Evolutionary conservation across 257 asterid species (phyloP), one percentile per base, ranked within the genome.

Genomic region (Solanum pennellii): DNA sequence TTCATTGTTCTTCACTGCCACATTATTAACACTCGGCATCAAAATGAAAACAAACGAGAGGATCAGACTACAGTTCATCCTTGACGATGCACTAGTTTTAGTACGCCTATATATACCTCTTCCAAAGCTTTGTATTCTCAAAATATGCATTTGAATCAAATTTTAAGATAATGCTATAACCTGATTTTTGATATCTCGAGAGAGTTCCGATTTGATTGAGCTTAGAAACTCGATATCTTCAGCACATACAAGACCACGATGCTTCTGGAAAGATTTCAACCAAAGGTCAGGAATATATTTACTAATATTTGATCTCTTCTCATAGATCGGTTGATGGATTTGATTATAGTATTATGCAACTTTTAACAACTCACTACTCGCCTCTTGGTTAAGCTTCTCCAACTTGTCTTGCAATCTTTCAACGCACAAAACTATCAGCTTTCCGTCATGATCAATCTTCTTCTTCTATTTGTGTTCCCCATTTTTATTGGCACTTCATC

Each of bases 181-280:
- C 99, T 85, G 96, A 94, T 90, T 95, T 90, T 95, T 94, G 90
- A 95, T 96, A 88, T 97, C 98, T 88, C 93, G 90, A 89, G 90
- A 93, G 68, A 94, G 96, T 90, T 95, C 99, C 85, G 92, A 96
- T 92, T 95, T 94, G 80, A 95, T 95, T 88, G 94, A 91, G 59
- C 83, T 89, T 65, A 97, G 92, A 89, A 92, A 89, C 95, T 94
- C 93, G 96, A 74, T 39, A 74, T 95, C 96, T 91, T 95, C 20
- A 1, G 20, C 59, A 47, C 59, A 47, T 47, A 14, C 59, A 47
- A 14, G 59, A 1, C 59, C 59, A 47, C 59, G 20, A 47, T 95
- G 99, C 69, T 97, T 97, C 90, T 91, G 86, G 87, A 97, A 94
- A 98, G 97, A 97, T 83, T 95, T 97, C 91, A 92, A 85, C 99